Percentiles rank a stretch among this genome's conserved stretches.
Conservation (phyloP, 2,329 filamentous ascomycete genomes). For the Aspergillus amoenus region DNA sequence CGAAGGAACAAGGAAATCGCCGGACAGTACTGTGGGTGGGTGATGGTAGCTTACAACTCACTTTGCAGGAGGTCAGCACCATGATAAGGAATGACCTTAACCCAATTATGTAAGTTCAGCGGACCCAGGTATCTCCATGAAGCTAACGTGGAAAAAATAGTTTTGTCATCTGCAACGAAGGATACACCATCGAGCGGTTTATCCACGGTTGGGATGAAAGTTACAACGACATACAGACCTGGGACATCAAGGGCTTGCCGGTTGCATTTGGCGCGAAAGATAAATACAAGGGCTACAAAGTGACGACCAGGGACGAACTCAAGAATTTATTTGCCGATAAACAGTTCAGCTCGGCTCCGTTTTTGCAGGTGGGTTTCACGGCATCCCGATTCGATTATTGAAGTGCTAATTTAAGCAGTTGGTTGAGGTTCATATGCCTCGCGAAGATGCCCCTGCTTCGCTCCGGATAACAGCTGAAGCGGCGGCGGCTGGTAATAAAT, state of each 20-base stretch:
- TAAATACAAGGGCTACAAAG: constrained; percentile 61
- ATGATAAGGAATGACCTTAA: constrained; percentile 75
- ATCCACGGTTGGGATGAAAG: constrained; percentile 78
- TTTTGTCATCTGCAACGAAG: constrained; percentile 84
- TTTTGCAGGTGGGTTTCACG: constrained; percentile 41
- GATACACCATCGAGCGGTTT: constrained; percentile 84
- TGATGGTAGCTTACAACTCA: constrained; percentile 83
- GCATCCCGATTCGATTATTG: neutral
- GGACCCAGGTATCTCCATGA: neutral
- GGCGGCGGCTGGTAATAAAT: constrained; percentile 64
- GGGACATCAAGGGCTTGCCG: constrained; percentile 71
- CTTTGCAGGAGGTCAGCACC: constrained; percentile 78
- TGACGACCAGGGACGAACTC: constrained; percentile 69
- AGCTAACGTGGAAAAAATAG: constrained; percentile 36
- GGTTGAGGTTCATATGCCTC: constrained; percentile 79
- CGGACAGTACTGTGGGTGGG: constrained; percentile 84
- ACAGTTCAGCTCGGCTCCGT: constrained; percentile 58
- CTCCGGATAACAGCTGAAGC: constrained; percentile 70
- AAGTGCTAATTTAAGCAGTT: constrained; percentile 52
- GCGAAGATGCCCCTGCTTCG: constrained; percentile 71
- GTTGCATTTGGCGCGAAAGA: constrained; percentile 65
- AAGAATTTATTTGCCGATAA: constrained; percentile 63
- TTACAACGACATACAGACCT: constrained; percentile 79
- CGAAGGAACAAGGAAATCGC: constrained; percentile 62
- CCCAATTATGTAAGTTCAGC: constrained; percentile 67